Base-by-base conservation (phyloP, 768 basidiomycete genomes). In the Lactifluus subvellereus region DNA sequence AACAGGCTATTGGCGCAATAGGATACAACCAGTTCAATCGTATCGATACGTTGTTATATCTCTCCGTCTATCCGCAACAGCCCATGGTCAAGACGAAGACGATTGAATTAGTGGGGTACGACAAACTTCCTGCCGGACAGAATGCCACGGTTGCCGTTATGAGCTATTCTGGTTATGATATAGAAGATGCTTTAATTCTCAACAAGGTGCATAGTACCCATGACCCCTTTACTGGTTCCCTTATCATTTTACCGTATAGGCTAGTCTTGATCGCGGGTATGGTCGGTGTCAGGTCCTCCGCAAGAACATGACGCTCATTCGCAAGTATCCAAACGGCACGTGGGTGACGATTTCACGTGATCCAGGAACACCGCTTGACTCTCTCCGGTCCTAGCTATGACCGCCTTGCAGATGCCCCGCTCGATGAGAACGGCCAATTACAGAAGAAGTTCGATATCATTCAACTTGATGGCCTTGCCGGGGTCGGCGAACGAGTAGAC, bases 81-180 rank as follows among this genome's bases (percentile, higher is more conserved):
- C 97, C 97, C 3, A 97, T 99, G 96, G 95, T 98, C 64, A 98
- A 98, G 75, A 97, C 97, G 6, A 95, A 94, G 75, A 97, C 97
- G 2, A 99, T 98, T 60, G 97, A 99, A 73, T 76, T 99, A 57
- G 84, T 98, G 60, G 96, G 95, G 2, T 99, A 98, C 72, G 95
- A 99, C 75, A 88, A 88, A 64, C 82, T 99, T 5, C 97, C 97
- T 5, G 97, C 97, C 5, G 97, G 97, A 14, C 95, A 99, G 74
- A 99, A 99, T 72, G 97, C 97, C 11, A 98, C 88, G 0, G 93
- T 99, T 50, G 97, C 97, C 11, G 94, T 98, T 68, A 99, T 99
- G 97, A 94, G 92, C 73, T 99, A 91, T 75, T 97, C 95, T 6
- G 97, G 97, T 30, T 99, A 98, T 73, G 97, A 99, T 80, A 99